Conservation (phyloP, 768 basidiomycete genomes). For the Peribolospora kevripleyi region DNA sequence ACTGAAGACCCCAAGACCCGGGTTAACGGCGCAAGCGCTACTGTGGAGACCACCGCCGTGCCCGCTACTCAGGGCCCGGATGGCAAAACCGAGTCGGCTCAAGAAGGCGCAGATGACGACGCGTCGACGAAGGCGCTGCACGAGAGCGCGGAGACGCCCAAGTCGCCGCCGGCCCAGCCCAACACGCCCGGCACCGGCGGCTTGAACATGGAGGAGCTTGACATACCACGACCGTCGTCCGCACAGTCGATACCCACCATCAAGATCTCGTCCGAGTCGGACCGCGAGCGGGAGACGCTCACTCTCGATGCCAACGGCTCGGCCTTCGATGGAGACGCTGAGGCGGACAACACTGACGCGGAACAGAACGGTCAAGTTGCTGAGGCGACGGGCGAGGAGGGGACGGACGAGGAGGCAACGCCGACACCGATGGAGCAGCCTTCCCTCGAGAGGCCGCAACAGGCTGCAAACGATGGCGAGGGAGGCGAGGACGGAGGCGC, state of each 20-base stretch:
- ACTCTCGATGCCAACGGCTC: no score
- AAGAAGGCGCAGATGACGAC: conserved; percentile 17
- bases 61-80: not conserved
- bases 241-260: conserved; percentile 34
- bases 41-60: not conserved
- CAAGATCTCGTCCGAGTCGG: conserved; percentile 46
- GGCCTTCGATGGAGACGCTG: conserved; percentile 17
- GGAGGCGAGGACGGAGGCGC: conserved; percentile 10
- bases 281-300: conserved; percentile 27
- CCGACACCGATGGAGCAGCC: not conserved
- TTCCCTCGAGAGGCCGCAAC: conserved; percentile 16
- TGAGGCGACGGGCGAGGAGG: not conserved
- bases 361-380: conserved; percentile 8
- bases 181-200: conserved; percentile 38
- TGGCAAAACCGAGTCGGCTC: conserved; percentile 7
- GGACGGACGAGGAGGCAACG: conserved; percentile 1
- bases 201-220: conserved; percentile 32
- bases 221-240: conserved; percentile 3
- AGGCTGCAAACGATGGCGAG: conserved; percentile 18
- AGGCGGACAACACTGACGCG: conserved; percentile 1
- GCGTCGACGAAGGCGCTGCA: conserved; percentile 13
- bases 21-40: conserved; percentile 18
- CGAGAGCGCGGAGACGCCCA: conserved; percentile 34
- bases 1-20: conserved; percentile 18
- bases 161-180: conserved; percentile 13